A percentile compares a stretch with the other conserved stretches of the same genome.
These are phyloP conservation scores for Diaporthe batatas DNA, from an alignment of 2,329 filamentous ascomycete species.

Conservation along the genomic window DNA sequence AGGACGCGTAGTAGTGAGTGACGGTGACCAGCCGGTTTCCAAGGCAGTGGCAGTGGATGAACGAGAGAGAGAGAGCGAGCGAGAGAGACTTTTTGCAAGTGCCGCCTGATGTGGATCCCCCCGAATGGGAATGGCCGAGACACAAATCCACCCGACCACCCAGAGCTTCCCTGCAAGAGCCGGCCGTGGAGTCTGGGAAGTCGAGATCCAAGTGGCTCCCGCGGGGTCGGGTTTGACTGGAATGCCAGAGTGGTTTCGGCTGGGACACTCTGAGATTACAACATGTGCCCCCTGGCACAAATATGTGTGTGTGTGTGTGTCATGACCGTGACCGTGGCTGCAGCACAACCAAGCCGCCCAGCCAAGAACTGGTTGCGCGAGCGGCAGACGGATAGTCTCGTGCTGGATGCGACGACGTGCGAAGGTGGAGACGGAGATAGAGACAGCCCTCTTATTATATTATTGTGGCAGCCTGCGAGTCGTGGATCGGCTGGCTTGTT, in stretches of 20 bases:
- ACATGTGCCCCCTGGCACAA: neutral
- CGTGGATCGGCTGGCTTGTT: neutral
- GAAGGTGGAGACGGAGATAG: neutral
- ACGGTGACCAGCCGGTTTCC: neutral
- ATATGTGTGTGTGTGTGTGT: too few relatives aligned
- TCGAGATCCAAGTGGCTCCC: constrained; percentile 27
- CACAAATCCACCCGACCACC: neutral
- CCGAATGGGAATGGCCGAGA: constrained; percentile 1
- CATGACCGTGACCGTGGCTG: constrained; percentile 17
- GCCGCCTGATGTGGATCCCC: constrained; percentile 15
- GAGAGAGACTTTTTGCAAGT: neutral
- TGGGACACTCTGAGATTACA: too few relatives aligned
- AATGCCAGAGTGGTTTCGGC: neutral
- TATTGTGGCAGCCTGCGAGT: neutral
- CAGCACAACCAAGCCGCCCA: neutral
- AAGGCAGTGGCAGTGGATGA: neutral
- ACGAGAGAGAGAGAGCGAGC: too few relatives aligned
- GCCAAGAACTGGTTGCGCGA: neutral
- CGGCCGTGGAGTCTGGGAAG: constrained; percentile 24
- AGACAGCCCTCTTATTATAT: neutral
- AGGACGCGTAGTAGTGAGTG: constrained; percentile 1
- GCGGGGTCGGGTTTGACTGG: neutral
- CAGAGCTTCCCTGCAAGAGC: constrained; percentile 20
- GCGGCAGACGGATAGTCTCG: neutral
- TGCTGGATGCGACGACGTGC: neutral